Base-by-base conservation (phyloP, 805 yeast species). In the Ogataea nitratoaversa region DNA sequence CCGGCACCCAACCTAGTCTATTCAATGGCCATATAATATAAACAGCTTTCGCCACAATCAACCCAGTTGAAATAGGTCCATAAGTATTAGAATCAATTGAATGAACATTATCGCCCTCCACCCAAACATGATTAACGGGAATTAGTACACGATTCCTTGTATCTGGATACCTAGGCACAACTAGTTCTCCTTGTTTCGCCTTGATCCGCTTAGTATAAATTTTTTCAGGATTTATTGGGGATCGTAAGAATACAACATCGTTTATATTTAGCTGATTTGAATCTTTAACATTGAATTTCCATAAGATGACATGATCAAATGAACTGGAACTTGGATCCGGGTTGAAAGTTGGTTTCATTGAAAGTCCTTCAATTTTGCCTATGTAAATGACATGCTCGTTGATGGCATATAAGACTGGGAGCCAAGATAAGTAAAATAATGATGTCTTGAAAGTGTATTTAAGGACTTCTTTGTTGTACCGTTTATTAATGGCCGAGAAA, bases 341-440 rank as follows among this genome's bases (percentile, higher is more conserved):
- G 60, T 90, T 90, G 54, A 89, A 74, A 0, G 95, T 78, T 1
- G 97, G 97, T 38, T 84, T 71, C 98, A 90, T 90, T 19, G 95
- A 86, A 30, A 73, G 63, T 2, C 98, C 98, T 32, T 80, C 74
- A 14, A 89, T 75, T 60, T 78, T 76, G 13, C 86, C 85, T 20
- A 89, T 72, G 62, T 79, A 88, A 37, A 76, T 79, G 9, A 80
- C 79, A 56, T 83, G 85, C 47, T 85, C 87, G 29, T 78, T 75
- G 44, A 82, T 62, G 1, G 85, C 76, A 48, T 82, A 73, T 13
- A 74, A 59, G 34, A 88, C 96, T 0, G 96, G 96, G 22, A 88
- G 62, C 96, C 96, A 89, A 14, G 84, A 65, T 13, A 76, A 48
- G 36, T 73, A 66, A 31, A 66, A 56, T 16, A 75, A 34, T 2